Percentiles rank a stretch among this genome's conserved stretches.
Evolutionary conservation across 805 yeast species (phyloP).

Genomic region (Yarrowia deformans): DNA sequence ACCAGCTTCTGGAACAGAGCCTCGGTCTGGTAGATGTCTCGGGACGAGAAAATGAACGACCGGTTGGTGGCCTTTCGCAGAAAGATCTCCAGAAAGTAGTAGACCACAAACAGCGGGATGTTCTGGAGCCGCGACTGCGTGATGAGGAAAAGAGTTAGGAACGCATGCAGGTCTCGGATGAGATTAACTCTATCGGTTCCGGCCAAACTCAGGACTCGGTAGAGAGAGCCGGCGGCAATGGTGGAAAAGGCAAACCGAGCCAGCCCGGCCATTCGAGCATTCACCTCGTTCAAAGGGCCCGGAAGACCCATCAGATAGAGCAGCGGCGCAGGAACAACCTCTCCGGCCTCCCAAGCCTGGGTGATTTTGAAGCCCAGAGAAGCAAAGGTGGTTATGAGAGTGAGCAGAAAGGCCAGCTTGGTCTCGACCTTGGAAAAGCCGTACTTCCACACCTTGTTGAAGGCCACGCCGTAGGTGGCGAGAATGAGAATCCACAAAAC

Average conservation of each 20-base stretch:
- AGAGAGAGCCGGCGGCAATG: conserved; percentile 43
- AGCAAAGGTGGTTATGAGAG: conserved; percentile 57
- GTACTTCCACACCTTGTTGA: conserved; percentile 44
- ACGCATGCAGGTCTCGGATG: conserved; percentile 28
- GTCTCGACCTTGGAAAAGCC: conserved; percentile 45
- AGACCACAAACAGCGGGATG: conserved; percentile 62
- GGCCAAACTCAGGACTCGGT: conserved; percentile 37
- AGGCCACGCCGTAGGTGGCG: conserved; percentile 52
- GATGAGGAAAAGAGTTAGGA: conserved; percentile 54
- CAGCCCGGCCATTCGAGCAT: conserved; percentile 43
- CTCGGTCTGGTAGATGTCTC: conserved; percentile 26
- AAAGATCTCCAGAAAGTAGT: conserved; percentile 46
- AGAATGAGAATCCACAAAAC: conserved; percentile 60
- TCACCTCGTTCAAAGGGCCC: conserved; percentile 36
- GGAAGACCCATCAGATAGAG: conserved; percentile 40
- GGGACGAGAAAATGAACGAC: conserved; percentile 34
- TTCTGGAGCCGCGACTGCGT: conserved; percentile 63
- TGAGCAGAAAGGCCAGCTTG: conserved; percentile 54
- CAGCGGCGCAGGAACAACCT: conserved; percentile 55
- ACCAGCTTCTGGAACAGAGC: conserved; percentile 41
- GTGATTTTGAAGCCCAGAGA: conserved; percentile 63
- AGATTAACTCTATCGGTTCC: conserved; percentile 3
- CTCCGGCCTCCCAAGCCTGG: conserved; percentile 63
- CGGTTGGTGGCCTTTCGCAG: conserved; percentile 40
- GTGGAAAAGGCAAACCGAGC: conserved; percentile 48